phyloP scores from a whole-genome alignment of 192 early-diverging fungal genomes.

The Backusella westeae region DNA sequence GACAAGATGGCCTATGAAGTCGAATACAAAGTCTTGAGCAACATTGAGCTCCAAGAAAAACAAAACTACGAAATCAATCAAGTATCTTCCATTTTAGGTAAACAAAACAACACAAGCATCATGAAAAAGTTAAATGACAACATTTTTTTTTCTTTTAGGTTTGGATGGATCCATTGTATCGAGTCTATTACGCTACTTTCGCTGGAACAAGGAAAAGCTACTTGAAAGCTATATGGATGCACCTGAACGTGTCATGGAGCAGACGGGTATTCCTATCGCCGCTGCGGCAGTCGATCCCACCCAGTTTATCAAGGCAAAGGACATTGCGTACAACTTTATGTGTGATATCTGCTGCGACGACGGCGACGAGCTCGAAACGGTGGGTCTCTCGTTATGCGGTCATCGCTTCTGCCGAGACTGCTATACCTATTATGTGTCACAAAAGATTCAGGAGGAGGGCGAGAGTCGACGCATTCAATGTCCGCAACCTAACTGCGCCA shows the following conservation, averaged over 20 bases:
- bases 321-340: constrained; percentile 44
- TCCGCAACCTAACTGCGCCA: constrained; percentile 67
- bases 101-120: background rate
- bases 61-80: constrained; percentile 70
- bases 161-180: constrained; percentile 41
- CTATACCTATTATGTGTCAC: constrained; percentile 78
- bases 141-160: constrained; percentile 49
- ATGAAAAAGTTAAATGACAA: background rate
- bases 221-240: constrained; percentile 79
- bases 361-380: constrained; percentile 51
- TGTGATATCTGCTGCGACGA: constrained; percentile 94
- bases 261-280: constrained; percentile 72
- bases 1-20: constrained; percentile 70
- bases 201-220: constrained; percentile 85
- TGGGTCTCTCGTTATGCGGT: constrained; percentile 74
- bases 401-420: constrained; percentile 90
- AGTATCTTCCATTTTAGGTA: constrained; percentile 71
- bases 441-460: constrained; percentile 88
- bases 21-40: constrained; percentile 67
- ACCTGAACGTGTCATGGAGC: constrained; percentile 52
- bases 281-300: constrained; percentile 27
- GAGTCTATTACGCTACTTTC: constrained; percentile 72
- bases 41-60: constrained; percentile 53
- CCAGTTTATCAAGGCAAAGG: background rate
- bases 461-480: constrained; percentile 89